Conservation (phyloP, 768 basidiomycete genomes). For the Clavulina sp. region DNA sequence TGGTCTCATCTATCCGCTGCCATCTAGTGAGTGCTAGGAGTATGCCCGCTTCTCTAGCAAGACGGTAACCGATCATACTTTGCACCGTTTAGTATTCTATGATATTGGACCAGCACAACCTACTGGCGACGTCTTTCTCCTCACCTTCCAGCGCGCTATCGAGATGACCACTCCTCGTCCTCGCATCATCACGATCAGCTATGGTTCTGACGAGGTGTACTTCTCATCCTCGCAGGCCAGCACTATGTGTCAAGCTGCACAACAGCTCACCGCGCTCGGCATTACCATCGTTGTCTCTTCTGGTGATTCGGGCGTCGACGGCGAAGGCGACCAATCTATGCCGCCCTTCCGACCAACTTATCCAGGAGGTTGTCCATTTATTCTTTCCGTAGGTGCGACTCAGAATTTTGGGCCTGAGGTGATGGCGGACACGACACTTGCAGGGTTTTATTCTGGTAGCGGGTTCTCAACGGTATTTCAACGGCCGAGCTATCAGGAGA, state of each 20-base stretch:
- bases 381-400: neutral
- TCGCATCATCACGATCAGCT: neutral
- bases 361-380: neutral
- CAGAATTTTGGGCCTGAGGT: neutral
- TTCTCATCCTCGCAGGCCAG: neutral
- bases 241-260: neutral
- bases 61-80: too few species aligned
- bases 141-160: neutral
- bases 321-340: neutral
- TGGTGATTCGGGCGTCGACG: neutral
- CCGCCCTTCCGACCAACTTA: neutral
- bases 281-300: neutral
- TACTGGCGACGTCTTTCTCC: neutral
- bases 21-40: neutral
- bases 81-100: neutral
- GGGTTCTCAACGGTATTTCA: neutral
- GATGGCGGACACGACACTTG: neutral
- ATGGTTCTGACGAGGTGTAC: neutral
- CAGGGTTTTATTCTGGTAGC: neutral
- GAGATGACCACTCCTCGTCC: neutral
- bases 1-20: neutral
- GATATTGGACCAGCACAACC: neutral
- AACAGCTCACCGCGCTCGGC: neutral
- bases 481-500: neutral
- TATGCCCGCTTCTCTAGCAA: too few species aligned